Base-by-base conservation (phyloP, 208 protist species). In the Leishmania turanica region DNA sequence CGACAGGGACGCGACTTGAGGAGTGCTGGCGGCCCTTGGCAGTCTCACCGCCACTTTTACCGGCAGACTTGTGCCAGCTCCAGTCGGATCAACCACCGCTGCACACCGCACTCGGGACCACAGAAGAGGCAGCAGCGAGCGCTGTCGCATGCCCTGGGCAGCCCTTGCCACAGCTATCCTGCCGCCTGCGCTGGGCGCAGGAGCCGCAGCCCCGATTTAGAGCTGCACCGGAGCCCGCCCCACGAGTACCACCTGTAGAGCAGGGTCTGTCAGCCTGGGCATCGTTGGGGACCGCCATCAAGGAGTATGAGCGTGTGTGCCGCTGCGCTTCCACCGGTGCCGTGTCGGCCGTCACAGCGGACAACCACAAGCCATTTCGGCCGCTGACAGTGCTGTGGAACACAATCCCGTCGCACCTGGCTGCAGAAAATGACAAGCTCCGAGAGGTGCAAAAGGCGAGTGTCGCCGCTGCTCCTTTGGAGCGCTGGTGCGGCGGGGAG, bases 371-470 rank as follows among this genome's bases (percentile, higher is more conserved):
- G 9, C 31, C 31, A 2, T 42, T 79, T 19, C 37, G 64, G 5
- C 83, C 83, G 13, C 66, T 87, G 75, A 89, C 86, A 8, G 86
- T 89, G 51, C 65, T 89, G 42, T 89, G 86, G 86, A 65, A 84
- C 21, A 84, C 82, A 58, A 84, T 89, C 27, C 56, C n/a, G 34
- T 27, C 82, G 3, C n/a, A 49, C 11, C 71, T 62, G 27, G 77
- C 47, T 1, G 82, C 60, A 40, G n/a, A 42, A 51, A n/a, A 68
- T 2, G 40, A 56, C 2, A 40, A 49, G 58, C 8, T 62, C 15
- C 58, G 51, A 17, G 47, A n/a, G 9, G n/a, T 42, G 37, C 54
- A 47, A 1, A 60, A 19, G 24, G n/a, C 47, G 21, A 11, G 9
- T 27, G 49, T 17, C 47, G 60, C 24, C 19, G 21, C 37, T 64